phyloP scores from a whole-genome alignment of 176 grass and related monocot genomes.

The Musa itinerans region DNA sequence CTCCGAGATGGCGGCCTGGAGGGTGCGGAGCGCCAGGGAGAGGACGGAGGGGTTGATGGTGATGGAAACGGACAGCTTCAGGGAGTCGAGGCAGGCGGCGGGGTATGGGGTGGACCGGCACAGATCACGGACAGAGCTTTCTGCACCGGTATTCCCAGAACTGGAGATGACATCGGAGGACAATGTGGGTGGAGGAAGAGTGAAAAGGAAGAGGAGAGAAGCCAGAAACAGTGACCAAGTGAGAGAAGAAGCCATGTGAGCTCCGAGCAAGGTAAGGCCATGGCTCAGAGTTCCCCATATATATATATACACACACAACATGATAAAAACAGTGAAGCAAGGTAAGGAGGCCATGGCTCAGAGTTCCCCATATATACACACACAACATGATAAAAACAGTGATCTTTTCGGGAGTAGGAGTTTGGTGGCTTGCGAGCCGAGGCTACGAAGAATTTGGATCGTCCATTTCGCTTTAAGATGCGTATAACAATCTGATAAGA shows the following conservation, averaged over 20 bases:
- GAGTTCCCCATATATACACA: too few species aligned
- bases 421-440: too few species aligned
- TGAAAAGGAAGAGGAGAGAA: neutral
- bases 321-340: too few species aligned
- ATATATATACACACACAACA: too few species aligned
- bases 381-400: too few species aligned
- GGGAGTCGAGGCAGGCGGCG: constrained; percentile 1
- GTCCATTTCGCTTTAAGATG: too few species aligned
- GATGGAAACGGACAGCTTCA: constrained; percentile 9
- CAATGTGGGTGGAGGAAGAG: neutral
- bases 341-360: too few species aligned
- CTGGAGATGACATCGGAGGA: neutral
- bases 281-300: too few species aligned
- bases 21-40: constrained; percentile 6
- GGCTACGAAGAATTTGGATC: too few species aligned
- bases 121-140: neutral
- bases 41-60: constrained; percentile 11
- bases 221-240: neutral
- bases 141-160: neutral
- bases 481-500: too few species aligned
- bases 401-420: too few species aligned
- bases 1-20: neutral
- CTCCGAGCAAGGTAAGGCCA: too few species aligned
- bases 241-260: neutral
- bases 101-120: constrained; percentile 9